Percentiles rank a stretch among this genome's conserved stretches.
phyloP scores from a whole-genome alignment of 1,284 basidiomycete genomes.

The Papiliotrema fonsecae region DNA sequence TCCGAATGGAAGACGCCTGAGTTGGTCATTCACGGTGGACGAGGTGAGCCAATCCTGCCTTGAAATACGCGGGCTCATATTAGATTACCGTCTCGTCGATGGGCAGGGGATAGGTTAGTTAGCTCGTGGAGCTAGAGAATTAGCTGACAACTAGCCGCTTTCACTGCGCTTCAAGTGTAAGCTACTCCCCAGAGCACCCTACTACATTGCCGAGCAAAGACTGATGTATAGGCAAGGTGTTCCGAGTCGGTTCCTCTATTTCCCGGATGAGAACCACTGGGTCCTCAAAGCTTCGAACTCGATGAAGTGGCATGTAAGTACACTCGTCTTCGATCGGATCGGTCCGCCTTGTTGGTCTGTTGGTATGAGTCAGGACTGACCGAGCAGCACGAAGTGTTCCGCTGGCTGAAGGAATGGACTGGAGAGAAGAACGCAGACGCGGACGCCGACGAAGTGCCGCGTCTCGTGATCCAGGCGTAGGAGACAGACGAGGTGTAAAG shows the following conservation, averaged over 20 bases:
- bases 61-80: neutral
- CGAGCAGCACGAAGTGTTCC: slow-evolving; percentile 81
- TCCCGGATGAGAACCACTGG: slow-evolving; percentile 94
- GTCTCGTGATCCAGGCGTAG: neutral
- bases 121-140: slow-evolving; percentile 53
- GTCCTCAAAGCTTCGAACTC: slow-evolving; percentile 50
- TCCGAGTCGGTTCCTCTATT: slow-evolving; percentile 76
- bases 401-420: slow-evolving; percentile 74
- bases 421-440: slow-evolving; percentile 39
- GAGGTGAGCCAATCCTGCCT: slow-evolving; percentile 38
- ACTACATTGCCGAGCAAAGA: neutral
- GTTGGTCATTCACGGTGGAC: slow-evolving; percentile 77
- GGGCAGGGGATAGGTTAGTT: slow-evolving; percentile 75
- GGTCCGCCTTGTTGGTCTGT: no score
- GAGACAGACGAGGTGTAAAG: neutral
- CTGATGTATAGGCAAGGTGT: slow-evolving; percentile 52
- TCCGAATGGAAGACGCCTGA: slow-evolving; percentile 79
- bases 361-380: neutral
- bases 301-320: slow-evolving; percentile 55
- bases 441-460: neutral
- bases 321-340: no score
- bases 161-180: slow-evolving; percentile 33
- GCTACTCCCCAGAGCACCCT: neutral
- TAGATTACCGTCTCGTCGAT: slow-evolving; percentile 75
- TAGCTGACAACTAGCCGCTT: slow-evolving; percentile 22